phyloP scores from a whole-genome alignment of 73 alveolate genomes.

The Paramecium bursaria region DNA sequence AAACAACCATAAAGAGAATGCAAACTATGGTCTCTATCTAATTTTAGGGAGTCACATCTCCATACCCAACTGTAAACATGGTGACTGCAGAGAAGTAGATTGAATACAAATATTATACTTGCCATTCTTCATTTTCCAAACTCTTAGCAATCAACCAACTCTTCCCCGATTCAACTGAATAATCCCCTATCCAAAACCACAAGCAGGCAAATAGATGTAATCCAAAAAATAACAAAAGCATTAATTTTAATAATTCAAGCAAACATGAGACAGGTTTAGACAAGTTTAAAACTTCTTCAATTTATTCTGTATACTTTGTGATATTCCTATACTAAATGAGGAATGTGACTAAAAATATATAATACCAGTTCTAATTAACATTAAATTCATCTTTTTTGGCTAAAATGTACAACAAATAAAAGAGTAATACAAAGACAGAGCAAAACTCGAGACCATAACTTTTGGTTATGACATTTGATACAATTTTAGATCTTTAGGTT shows the following conservation, averaged over 20 bases:
- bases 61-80: slow-evolving; percentile 65
- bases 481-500: slow-evolving; percentile 18
- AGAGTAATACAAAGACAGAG: background rate
- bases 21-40: slow-evolving; percentile 48
- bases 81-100: slow-evolving; percentile 61
- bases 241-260: slow-evolving; percentile 53
- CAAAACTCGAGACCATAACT: slow-evolving; percentile 36
- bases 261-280: slow-evolving; percentile 39
- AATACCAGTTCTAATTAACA: slow-evolving; percentile 8
- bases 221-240: slow-evolving; percentile 41
- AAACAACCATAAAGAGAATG: slow-evolving; percentile 57
- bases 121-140: slow-evolving; percentile 47
- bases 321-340: slow-evolving; percentile 12
- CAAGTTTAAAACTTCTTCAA: slow-evolving; percentile 42
- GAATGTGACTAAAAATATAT: background rate
- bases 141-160: slow-evolving; percentile 43
- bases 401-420: background rate
- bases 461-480: slow-evolving; percentile 36
- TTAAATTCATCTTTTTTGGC: background rate
- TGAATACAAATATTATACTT: slow-evolving; percentile 38
- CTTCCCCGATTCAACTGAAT: background rate
- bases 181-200: slow-evolving; percentile 61
- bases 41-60: slow-evolving; percentile 60
- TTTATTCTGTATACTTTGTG: slow-evolving; percentile 30
- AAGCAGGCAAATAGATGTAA: slow-evolving; percentile 64